Percentiles rank a stretch among this genome's conserved stretches.
These are phyloP conservation scores for Diplodia scrobiculata DNA, from an alignment of 2,329 filamentous ascomycete species.

Conservation along the genomic window DNA sequence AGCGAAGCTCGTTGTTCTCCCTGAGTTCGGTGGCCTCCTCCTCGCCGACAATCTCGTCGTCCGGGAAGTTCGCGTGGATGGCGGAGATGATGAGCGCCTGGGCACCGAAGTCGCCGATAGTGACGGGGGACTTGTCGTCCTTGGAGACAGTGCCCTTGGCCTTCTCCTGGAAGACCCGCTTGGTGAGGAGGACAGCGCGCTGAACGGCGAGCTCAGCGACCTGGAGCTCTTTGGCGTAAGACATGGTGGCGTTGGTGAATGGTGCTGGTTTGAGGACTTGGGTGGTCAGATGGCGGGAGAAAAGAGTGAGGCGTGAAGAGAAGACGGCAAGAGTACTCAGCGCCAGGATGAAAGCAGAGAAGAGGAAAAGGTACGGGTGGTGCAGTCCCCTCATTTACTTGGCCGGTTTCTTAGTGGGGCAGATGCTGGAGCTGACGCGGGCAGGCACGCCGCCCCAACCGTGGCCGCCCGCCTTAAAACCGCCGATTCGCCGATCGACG, in stretches of 20 bases:
- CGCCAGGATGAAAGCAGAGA: slow-evolving; percentile 39
- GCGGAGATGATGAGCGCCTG: slow-evolving; percentile 94
- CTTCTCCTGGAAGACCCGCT: slow-evolving; percentile 80
- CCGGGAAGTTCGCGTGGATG: slow-evolving; percentile 83
- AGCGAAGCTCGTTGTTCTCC: slow-evolving; percentile 67
- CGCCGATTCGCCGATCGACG: slow-evolving; percentile 29
- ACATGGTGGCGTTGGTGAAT: slow-evolving; percentile 40
- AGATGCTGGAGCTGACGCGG: slow-evolving; percentile 24
- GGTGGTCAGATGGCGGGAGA: slow-evolving; percentile 28
- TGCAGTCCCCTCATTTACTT: slow-evolving; percentile 28
- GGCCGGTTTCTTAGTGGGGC: slow-evolving; percentile 29
- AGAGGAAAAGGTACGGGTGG: slow-evolving; percentile 34
- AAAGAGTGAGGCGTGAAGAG: slow-evolving; percentile 34
- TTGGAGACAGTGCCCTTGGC: slow-evolving; percentile 94
- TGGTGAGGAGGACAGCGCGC: slow-evolving; percentile 74
- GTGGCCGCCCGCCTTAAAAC: slow-evolving; percentile 1
- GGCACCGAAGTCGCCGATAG: slow-evolving; percentile 95
- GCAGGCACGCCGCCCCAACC: not conserved
- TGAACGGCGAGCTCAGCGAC: slow-evolving; percentile 88
- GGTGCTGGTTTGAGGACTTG: slow-evolving; percentile 30
- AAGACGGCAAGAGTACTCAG: slow-evolving; percentile 30
- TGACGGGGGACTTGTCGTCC: slow-evolving; percentile 93
- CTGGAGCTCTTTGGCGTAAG: slow-evolving; percentile 75
- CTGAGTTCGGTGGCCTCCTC: slow-evolving; percentile 85
- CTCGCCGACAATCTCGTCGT: slow-evolving; percentile 90